Evolutionary conservation across 129 eudicot species (phyloP), one percentile per base, ranked within the genome.

Genomic region (Erigeron canadensis): DNA sequence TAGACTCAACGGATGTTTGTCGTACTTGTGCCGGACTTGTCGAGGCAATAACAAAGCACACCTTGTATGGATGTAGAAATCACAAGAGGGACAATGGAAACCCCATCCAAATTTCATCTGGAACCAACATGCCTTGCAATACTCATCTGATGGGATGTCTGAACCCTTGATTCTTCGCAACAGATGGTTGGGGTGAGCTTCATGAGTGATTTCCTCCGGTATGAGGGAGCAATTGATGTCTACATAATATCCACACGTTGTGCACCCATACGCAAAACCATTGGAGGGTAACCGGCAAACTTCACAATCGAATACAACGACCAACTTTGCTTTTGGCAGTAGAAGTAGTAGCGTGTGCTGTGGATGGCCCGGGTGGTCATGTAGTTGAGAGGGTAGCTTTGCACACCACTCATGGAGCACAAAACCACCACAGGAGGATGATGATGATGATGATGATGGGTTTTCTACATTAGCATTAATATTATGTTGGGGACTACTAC

Each of bases 1-100:
- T 54, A 74, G 54, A 53, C 5, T 74, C 7, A 74, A 19, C 5
- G 79, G 65, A 45, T 74, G 79, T 5, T 74, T 46, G 40, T 74
- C 72, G 17, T 3, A 37, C 64, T 67, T 74, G 21, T 65, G 79
- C 3, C 47, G 53, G 8, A 74, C 37, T n/a, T 0, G 1, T 8
- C 63, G 9, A 6, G 73, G 79, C 17, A 50, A 50, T 19, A 55
- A 17, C 34, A 13, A 50, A 21, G 41, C 18, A 28, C 65, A 65
- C 67, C 42, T 7, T 8, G 11, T 16, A 46, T 28, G 34, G 1
- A 28, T 28, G 1, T 28, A 28, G 34, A 28, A 28, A 28, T 28
- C 34, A 28, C 34, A 28, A 28, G 34, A 28, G 1, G 34, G 41
- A 39, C 78, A 48, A 50, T 42, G 19, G 15, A 11, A 63, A 10